Conservation (phyloP, 2,329 filamentous ascomycete genomes). For the Fusarium mangiferae region DNA sequence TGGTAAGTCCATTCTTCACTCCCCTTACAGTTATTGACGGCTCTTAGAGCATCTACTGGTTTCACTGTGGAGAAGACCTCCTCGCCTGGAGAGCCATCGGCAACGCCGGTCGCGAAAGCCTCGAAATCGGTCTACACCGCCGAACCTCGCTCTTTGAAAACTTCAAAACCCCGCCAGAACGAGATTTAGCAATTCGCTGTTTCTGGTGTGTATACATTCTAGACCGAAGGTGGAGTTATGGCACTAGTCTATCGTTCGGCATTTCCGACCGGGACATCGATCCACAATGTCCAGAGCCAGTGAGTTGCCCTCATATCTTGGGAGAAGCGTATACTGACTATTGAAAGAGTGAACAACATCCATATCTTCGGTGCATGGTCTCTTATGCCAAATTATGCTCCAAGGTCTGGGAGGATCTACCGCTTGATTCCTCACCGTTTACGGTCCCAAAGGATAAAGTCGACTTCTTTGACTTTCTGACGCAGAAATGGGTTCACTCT, state of each 20-base stretch:
- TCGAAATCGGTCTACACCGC: not conserved
- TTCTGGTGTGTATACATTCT: slow-evolving; percentile 16
- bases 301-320: not conserved
- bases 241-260: slow-evolving; percentile 2
- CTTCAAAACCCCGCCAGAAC: not conserved
- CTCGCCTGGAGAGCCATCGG: slow-evolving; percentile 15
- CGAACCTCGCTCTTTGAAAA: slow-evolving; percentile 3
- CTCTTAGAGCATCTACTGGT: slow-evolving; percentile 13
- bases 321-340: fast-evolving
- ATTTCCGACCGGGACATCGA: slow-evolving; percentile 10
- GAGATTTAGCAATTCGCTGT: slow-evolving; percentile 1
- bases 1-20: not conserved
- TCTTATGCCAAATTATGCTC: not conserved
- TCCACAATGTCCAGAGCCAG: not conserved
- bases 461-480: slow-evolving; percentile 8
- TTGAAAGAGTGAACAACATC: not conserved
- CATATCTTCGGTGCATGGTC: slow-evolving; percentile 7
- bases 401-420: slow-evolving; percentile 9
- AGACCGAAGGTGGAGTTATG: slow-evolving; percentile 4
- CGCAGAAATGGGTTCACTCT: slow-evolving; percentile 12
- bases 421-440: not conserved
- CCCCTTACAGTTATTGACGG: too few relatives aligned
- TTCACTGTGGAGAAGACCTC: slow-evolving; percentile 5
- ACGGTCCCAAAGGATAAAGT: slow-evolving; percentile 3
- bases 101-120: not conserved